Evolutionary conservation across 768 basidiomycete species (phyloP), one percentile per base, ranked within the genome.

Genomic region (Galerina sulciceps): DNA sequence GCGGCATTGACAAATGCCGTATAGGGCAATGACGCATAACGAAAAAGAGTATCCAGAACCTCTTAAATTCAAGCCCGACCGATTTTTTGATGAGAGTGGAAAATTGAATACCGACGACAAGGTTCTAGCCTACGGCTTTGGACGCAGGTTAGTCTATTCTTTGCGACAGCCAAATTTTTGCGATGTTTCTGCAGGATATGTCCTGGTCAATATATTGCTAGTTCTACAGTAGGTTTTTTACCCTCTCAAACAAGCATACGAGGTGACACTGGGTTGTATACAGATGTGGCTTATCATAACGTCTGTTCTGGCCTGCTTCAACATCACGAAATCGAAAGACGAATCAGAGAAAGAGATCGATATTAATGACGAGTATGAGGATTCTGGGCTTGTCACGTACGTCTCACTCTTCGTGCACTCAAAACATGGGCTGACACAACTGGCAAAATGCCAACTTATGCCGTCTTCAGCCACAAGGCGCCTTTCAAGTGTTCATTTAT

Each of bases 81-180:
- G 83, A 11, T 83, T 77, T 67, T 64, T 82, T 15, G 44, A 53
- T 26, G 50, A 64, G 5, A 72, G 81, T 59, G 77, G 76, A 15
- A 71, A 72, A 9, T 62, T 75, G 8, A 64, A 72, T 40, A 75
- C 78, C 26, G 72, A 81, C 22, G 65, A 69, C 48, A 64, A 69
- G 8, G 43, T 73, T 50, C 80, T 75, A 50, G 68, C 72, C 1
- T 77, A 73, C 50, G 77, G 76, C 6, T 77, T 77, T 57, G 76
- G 76, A 6, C 67, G 84, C 45, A 66, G 73, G 73, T 71, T 17
- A n/a, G 58, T 56, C 10, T 4, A 6, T 26, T 26, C 26, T 26
- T 26, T 26, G 3, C 6, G 26, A 26, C 6, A 26, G 26, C 26
- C n/a, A 3, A 22, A 23, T 41, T 35, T 14, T 6, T 4, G 10